Conservation (phyloP, 805 yeast genomes). For the Candida corydali region DNA sequence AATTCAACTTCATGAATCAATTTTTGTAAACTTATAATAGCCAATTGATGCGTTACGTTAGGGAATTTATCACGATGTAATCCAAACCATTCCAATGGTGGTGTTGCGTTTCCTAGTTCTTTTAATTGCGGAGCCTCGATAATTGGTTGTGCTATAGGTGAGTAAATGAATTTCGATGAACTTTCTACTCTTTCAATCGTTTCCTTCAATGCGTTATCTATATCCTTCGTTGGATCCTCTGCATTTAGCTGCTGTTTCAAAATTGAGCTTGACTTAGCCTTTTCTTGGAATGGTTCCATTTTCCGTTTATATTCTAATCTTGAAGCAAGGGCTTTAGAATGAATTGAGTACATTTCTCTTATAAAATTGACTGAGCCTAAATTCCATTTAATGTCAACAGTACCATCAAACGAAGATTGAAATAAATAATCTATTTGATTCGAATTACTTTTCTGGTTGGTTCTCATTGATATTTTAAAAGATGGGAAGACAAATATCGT, state of each 20-base stretch:
- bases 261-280: slow-evolving; percentile 8
- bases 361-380: slow-evolving; percentile 87
- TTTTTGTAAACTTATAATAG: slow-evolving; percentile 69
- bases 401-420: slow-evolving; percentile 76
- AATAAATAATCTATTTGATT: slow-evolving; percentile 63
- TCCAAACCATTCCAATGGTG: slow-evolving; percentile 98
- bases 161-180: slow-evolving; percentile 47
- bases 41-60: slow-evolving; percentile 75
- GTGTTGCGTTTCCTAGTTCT: slow-evolving; percentile 95
- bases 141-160: slow-evolving; percentile 67
- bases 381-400: slow-evolving; percentile 91
- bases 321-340: slow-evolving; percentile 66
- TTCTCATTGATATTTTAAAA: slow-evolving; percentile 67
- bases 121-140: slow-evolving; percentile 86
- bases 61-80: slow-evolving; percentile 85
- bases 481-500: slow-evolving; percentile 77
- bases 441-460: slow-evolving; percentile 54
- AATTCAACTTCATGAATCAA: slow-evolving; percentile 65
- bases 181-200: slow-evolving; percentile 34
- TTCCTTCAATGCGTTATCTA: slow-evolving; percentile 35
- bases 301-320: slow-evolving; percentile 37
- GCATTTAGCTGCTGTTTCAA: slow-evolving; percentile 12
- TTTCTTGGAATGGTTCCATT: slow-evolving; percentile 12
- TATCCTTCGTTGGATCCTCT: slow-evolving; percentile 19
- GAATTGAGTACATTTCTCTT: slow-evolving; percentile 88